Evolutionary conservation across 768 basidiomycete species (phyloP), one percentile per base, ranked within the genome.

Genomic region (Dacryopinax primogenitus): DNA sequence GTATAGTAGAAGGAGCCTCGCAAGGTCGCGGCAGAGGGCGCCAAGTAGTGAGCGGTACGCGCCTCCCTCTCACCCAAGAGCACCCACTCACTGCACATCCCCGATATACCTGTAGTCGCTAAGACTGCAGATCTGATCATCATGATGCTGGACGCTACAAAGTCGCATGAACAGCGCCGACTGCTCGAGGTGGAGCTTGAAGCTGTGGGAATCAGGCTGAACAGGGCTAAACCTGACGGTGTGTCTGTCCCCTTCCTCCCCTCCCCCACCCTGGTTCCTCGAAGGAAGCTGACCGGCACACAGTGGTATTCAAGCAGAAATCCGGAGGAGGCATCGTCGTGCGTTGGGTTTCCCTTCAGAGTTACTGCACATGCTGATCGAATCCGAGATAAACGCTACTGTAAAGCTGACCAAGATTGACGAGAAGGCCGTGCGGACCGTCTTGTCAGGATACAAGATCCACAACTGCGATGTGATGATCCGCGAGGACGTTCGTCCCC

Each of bases 391-490:
- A 72, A 98, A 91, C 71, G 82, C 84, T 15, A 98, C 96, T 0
- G 92, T 96, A 28, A 95, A 95, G 72, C 76, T 97, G 69, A 98
- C 93, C 0, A 88, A 84, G 73, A 97, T 92, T 0, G 92, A 98
- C 73, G 95, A 97, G 73, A 89, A 88, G 75, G 96, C 92, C 1
- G 90, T 99, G 67, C 82, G 92, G 58, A 89, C 90, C 1, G 95
- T 99, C 68, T 76, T 99, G 41, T 90, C 92, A 66, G 83, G 90
- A 37, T 95, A 92, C 86, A 93, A 91, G 75, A 76, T 92, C 32
- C 91, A 92, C 72, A 90, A 95, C 71, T 95, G 92, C 72, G 95
- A 99, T 75, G 87, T 98, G 9, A 95, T 98, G 92, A 92, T 99
- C 70, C 82, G 96, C 72, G 94, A 99, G 80, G 95, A 99, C 76